Evolutionary conservation across 2,329 filamentous ascomycete genomes (phyloP).

Genomic region (Aaosphaeria arxii): DNA sequence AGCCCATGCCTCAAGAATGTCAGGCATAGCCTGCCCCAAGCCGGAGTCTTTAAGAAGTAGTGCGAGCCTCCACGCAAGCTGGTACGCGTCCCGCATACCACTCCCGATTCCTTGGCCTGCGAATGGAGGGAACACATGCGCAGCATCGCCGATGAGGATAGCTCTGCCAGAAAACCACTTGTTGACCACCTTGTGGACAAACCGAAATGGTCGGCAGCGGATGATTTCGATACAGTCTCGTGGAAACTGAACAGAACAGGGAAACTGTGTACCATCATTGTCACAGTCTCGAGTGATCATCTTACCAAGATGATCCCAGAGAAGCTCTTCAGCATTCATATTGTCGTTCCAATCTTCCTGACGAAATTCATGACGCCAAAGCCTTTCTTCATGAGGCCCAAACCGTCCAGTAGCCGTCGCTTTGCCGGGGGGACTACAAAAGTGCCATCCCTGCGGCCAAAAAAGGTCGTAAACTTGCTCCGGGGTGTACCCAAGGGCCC

Average conservation of each 20-base stretch:
- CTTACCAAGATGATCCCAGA: slow-evolving; percentile 7
- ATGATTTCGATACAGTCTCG: slow-evolving; percentile 1
- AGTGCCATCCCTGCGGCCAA: background rate
- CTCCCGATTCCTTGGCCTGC: slow-evolving; percentile 6
- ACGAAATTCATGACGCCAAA: background rate
- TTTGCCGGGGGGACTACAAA: background rate
- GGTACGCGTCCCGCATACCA: slow-evolving; percentile 5
- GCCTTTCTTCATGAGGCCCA: background rate
- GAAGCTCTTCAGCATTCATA: slow-evolving; percentile 3
- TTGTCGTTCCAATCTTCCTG: background rate
- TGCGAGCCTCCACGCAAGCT: slow-evolving; percentile 1
- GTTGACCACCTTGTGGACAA: slow-evolving; percentile 5
- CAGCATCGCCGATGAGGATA: slow-evolving; percentile 6
- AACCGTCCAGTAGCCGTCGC: background rate
- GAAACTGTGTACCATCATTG: slow-evolving; percentile 2
- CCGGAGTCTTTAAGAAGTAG: too few relatives aligned
- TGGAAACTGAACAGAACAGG: background rate
- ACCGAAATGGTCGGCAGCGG: slow-evolving; percentile 1
- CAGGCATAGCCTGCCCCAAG: too few relatives aligned
- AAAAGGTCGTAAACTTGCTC: background rate
- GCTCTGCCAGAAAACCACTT: slow-evolving; percentile 2
- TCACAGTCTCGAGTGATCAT: background rate
- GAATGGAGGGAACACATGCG: slow-evolving; percentile 10
- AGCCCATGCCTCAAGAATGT: too few relatives aligned
- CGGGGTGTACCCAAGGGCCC: background rate